Base-by-base conservation (phyloP, 2,329 filamentous ascomycete genomes). In the Alternaria sp. region DNA sequence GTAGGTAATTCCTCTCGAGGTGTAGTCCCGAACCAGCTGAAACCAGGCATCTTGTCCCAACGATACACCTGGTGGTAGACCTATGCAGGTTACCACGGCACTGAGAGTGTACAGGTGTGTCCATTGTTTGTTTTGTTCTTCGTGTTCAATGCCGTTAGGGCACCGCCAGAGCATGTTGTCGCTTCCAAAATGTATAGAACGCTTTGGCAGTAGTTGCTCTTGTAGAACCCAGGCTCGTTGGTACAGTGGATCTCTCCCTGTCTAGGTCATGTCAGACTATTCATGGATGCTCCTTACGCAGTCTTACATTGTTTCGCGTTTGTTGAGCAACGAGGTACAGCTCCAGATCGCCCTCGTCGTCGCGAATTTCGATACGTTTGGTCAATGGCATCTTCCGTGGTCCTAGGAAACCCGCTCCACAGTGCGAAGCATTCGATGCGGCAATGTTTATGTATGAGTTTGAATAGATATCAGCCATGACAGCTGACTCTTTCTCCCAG, bases 1-100 rank as follows among this genome's bases (percentile, higher is more conserved):
- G 30, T 63, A 60, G 11, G 59, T 65, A 6, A 64, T 51, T 5
- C 52, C 41, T 22, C 58, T 54, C 20, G 62, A 50, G 20, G 62
- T 64, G 28, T 62, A 64, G 16, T 54, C 54, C 5, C 53, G 27
- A 5, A 64, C 44, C 12, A 64, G 28, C 9, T 32, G 45, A 8
- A 34, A 52, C 59, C 59, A 64, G 16, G 52, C 50, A n/a, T 48
- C 27, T 38, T 9, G 14, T 22, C 30, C 46, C 1, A 28, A 4
- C 22, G 48, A 34, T 4, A 5, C 46, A 8, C 46, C 46, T 16
- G 30, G 32, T 16, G 46, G 46, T 7, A 50, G 46, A 22, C 9
- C 6, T 11, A 50, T 50, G 16, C 46, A 34, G 46, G 8, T 11
- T 4, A 50, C 46, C 1, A 50, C 32, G 20, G 46, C 46, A 10